Percentiles rank a stretch among this genome's conserved stretches.
phyloP scores from a whole-genome alignment of 495 filamentous ascomycete genomes.

The Podospora tetraspora region DNA sequence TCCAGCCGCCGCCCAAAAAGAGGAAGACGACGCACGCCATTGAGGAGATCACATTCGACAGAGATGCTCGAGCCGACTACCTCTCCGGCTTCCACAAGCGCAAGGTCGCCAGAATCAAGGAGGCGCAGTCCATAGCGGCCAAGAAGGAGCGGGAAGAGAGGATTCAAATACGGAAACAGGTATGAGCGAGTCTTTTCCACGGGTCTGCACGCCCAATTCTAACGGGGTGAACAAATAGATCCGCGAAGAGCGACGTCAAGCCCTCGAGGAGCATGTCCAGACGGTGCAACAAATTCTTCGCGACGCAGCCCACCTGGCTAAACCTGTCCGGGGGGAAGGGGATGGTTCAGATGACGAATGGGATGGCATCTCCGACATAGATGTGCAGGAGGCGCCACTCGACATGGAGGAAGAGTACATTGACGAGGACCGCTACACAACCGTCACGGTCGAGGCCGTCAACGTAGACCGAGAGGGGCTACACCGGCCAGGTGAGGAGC shows the following conservation, averaged over 20 bases:
- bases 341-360: slow-evolving; percentile 50
- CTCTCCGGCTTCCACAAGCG: slow-evolving; percentile 95
- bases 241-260: slow-evolving; percentile 69
- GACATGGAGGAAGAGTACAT: slow-evolving; percentile 90
- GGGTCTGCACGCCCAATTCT: background rate
- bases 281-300: slow-evolving; percentile 61
- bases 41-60: slow-evolving; percentile 82
- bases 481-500: slow-evolving; percentile 45
- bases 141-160: slow-evolving; percentile 69
- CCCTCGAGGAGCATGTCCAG: slow-evolving; percentile 72
- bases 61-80: slow-evolving; percentile 69
- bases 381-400: slow-evolving; percentile 43
- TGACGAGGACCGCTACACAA: slow-evolving; percentile 92
- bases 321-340: slow-evolving; percentile 26
- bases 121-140: slow-evolving; percentile 71
- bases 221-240: slow-evolving; percentile 46
- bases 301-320: slow-evolving; percentile 48
- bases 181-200: slow-evolving; percentile 31
- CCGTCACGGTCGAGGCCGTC: slow-evolving; percentile 89
- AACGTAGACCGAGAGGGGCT: slow-evolving; percentile 69
- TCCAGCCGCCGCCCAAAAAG: slow-evolving; percentile 55
- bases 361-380: slow-evolving; percentile 56
- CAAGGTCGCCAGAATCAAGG: slow-evolving; percentile 74
- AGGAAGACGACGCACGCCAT: slow-evolving; percentile 56
- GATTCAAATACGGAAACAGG: slow-evolving; percentile 65